Base-by-base conservation (phyloP, 1,139 yeast species). In the Zhuliangozyma blackwelliae region DNA sequence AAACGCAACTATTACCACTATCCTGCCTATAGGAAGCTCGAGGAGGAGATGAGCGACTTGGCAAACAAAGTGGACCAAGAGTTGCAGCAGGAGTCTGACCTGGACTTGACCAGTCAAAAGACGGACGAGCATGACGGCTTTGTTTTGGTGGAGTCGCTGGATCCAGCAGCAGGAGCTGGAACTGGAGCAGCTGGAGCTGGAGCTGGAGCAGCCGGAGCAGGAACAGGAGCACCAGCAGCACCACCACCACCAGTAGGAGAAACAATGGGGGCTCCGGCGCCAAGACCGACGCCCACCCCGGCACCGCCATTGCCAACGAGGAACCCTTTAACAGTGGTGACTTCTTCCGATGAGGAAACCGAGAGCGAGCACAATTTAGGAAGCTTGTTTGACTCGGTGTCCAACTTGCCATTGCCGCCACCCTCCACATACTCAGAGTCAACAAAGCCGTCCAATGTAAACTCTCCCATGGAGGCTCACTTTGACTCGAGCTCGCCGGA, bases 1-100 rank as follows among this genome's bases (percentile, higher is more conserved):
- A 66, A 65, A 39, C 53, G 55, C 23, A 55, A 54, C 12, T 63
- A 51, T 39, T 65, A 65, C 40, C 66, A 64, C 40, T 61, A 61
- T 39, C 53, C 59, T 21, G 54, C 50, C 10, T 51, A 42, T 33
- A 41, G 45, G 19, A 35, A 43, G 12, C 37, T 45, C 16, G 54
- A 53, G 30, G 44, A 47, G 33, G 53, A 50, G 30, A 44, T 50
- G 48, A 49, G 48, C 21, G 51, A 47, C 10, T 44, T 45, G 19
- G 49, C 45, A n/a, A 52, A 45, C 43, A 44, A 40, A 13, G 43
- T 44, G 5, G 31, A 44, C 27, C 33, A 37, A 11, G 40, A 37
- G 12, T 36, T 39, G 29, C n/a, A 12, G 19, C 23, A 32, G 16
- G 8, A 25, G 7, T 28, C 31, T 3, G 19, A 28, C 7, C 7